Percentiles rank a stretch among this genome's conserved stretches.
These are phyloP conservation scores for Plasmodium gonderi DNA, from an alignment of 169 alveolate species.

Conservation along the genomic window DNA sequence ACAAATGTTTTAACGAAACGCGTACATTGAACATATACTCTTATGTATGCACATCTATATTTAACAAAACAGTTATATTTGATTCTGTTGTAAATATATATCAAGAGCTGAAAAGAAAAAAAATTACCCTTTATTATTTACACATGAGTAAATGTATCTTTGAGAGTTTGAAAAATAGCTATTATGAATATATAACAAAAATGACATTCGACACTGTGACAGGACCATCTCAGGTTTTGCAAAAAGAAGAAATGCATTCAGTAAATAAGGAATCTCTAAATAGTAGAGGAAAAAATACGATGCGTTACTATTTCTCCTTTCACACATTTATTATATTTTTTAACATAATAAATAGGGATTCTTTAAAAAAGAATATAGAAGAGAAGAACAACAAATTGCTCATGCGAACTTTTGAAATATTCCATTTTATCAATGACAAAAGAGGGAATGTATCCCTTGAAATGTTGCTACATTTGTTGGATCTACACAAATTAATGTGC, in stretches of 20 bases:
- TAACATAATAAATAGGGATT: slow-evolving; percentile 8
- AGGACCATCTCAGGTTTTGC: background rate
- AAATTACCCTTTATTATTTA: slow-evolving; percentile 27
- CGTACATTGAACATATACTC: background rate
- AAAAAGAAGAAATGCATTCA: background rate
- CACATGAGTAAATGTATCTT: slow-evolving; percentile 26
- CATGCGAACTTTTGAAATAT: background rate
- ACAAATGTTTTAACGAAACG: background rate
- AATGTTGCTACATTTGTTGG: background rate
- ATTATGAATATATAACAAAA: slow-evolving; percentile 24
- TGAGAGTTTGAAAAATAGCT: slow-evolving; percentile 53
- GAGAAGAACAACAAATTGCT: background rate
- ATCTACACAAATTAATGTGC: slow-evolving; percentile 14
- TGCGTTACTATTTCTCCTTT: slow-evolving; percentile 34
- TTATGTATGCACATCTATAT: slow-evolving; percentile 19
- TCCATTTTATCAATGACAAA: slow-evolving; percentile 4
- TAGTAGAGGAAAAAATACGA: background rate
- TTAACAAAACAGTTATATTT: slow-evolving; percentile 45
- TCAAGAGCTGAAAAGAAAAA: slow-evolving; percentile 50
- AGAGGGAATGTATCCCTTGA: background rate
- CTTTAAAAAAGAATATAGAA: background rate
- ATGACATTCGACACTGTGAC: background rate
- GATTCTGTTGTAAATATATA: slow-evolving; percentile 65
- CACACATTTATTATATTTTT: slow-evolving; percentile 24
- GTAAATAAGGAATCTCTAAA: background rate